phyloP scores from a whole-genome alignment of 2,329 filamentous ascomycete genomes.

The Fusarium miscanthi region DNA sequence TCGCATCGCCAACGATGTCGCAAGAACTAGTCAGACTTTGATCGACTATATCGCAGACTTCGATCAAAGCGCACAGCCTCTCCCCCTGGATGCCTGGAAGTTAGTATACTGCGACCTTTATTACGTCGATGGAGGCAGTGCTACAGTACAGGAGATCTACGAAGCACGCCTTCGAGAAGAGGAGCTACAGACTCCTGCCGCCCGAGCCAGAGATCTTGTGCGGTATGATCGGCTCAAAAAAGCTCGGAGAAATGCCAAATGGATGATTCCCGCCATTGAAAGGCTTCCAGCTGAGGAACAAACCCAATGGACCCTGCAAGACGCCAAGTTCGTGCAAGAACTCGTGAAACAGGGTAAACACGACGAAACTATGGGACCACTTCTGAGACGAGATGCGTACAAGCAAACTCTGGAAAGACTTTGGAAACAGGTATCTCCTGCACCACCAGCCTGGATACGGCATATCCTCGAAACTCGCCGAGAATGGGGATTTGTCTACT shows the following conservation, averaged over 20 bases:
- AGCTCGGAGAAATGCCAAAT: background rate
- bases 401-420: background rate
- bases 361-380: background rate
- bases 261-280: background rate
- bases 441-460: conserved; percentile 29
- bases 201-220: background rate
- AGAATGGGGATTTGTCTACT: conserved; percentile 33
- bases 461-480: conserved; percentile 14
- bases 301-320: background rate
- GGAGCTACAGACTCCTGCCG: background rate
- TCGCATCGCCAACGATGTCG: conserved; percentile 11
- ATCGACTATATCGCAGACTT: background rate
- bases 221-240: fast-evolving
- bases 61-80: fast-evolving
- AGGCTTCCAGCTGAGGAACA: background rate
- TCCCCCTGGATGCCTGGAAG: background rate
- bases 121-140: background rate
- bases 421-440: conserved; percentile 25
- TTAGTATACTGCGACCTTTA: background rate
- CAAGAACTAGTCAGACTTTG: background rate
- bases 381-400: background rate
- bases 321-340: background rate
- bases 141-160: background rate
- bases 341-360: background rate
- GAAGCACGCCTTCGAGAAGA: background rate